Evolutionary conservation across 495 filamentous ascomycete genomes (phyloP).

Genomic region (Trichoderma orchidacearum): DNA sequence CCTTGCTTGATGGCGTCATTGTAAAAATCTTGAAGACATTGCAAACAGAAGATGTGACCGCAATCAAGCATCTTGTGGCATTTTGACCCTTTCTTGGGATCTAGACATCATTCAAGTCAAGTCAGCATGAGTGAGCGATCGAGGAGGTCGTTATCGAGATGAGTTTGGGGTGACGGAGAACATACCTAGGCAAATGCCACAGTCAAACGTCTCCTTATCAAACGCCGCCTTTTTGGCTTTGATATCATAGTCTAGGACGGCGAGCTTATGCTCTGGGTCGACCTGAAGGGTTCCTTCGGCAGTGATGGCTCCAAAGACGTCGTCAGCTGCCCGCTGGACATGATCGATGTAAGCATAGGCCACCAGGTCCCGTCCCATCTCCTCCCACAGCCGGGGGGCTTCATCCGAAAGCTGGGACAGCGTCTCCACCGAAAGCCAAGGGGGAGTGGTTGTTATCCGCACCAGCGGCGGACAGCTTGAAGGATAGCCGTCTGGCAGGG

Average conservation of each 20-base stretch:
- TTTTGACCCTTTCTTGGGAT: conserved; percentile 75
- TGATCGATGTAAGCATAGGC: conserved; percentile 80
- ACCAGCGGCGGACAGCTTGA: conserved; percentile 49
- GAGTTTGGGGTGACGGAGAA: not conserved
- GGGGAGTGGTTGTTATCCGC: conserved; percentile 45
- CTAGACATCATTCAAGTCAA: conserved; percentile 16
- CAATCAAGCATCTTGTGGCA: conserved; percentile 73
- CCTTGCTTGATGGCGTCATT: conserved; percentile 77
- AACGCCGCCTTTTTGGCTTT: conserved; percentile 61
- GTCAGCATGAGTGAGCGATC: not conserved
- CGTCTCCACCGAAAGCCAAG: conserved; percentile 54
- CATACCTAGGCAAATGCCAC: conserved; percentile 65
- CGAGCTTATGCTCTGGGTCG: conserved; percentile 47
- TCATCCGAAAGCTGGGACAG: conserved; percentile 47
- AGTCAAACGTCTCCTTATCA: conserved; percentile 75
- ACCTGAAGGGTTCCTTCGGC: conserved; percentile 37
- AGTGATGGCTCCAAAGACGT: conserved; percentile 57
- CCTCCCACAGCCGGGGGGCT: conserved; percentile 61
- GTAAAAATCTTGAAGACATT: conserved; percentile 81
- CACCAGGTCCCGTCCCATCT: conserved; percentile 60
- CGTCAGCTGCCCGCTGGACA: conserved; percentile 66
- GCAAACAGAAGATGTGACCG: conserved; percentile 78
- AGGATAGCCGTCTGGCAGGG: conserved; percentile 67
- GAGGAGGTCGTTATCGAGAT: too few relatives aligned
- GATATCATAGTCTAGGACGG: conserved; percentile 67